Evolutionary conservation across 164 flowering plant genomes (phyloP), one percentile per base, ranked within the genome.

Genomic region (Macadamia integrifolia): DNA sequence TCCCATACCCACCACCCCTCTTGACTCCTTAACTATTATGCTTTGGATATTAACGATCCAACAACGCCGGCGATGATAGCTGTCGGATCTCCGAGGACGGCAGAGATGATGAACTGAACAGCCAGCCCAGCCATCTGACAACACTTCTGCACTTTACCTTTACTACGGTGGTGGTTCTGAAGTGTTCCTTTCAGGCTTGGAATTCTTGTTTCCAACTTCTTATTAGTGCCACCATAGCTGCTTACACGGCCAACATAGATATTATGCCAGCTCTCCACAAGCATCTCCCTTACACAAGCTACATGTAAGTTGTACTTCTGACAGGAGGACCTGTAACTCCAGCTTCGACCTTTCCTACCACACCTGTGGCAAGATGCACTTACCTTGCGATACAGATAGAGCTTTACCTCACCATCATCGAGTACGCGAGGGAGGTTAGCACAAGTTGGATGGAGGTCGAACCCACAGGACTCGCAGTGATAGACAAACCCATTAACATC

Each of bases 391-490:
- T 81, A 75, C 63, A 88, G 67, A 64, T 68, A 80, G 13, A 88
- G 79, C 72, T 80, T 81, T 35, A 76, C 64, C 48, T 81, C 85
- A 0, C 86, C 88, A 30, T 86, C 89, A 18, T 83, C 81, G 2
- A 85, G 78, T 69, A 78, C 76, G 75, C 72, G 81, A 0, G 93
- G 93, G 9, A 87, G 84, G 75, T 82, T 81, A 3, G 87, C 89
- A 48, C 93, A 88, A 53, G 89, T 85, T 0, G 93, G 89, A 67
- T 88, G 93, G 59, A 87, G 88, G 44, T 87, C 91, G 43, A 84
- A 87, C 15, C 89, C 93, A 44, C 91, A 87, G 1, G 72, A 42
- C 18, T 70, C 42, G 82, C 92, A 88, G 72, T 88, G 91, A 73
- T 88, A 88, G 11, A 80, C 71, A 55, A 88, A 88, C 0, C 93